These are phyloP conservation scores for Cytospora piceicola DNA, from an alignment of 2,329 filamentous ascomycete species.

Conservation along the genomic window DNA sequence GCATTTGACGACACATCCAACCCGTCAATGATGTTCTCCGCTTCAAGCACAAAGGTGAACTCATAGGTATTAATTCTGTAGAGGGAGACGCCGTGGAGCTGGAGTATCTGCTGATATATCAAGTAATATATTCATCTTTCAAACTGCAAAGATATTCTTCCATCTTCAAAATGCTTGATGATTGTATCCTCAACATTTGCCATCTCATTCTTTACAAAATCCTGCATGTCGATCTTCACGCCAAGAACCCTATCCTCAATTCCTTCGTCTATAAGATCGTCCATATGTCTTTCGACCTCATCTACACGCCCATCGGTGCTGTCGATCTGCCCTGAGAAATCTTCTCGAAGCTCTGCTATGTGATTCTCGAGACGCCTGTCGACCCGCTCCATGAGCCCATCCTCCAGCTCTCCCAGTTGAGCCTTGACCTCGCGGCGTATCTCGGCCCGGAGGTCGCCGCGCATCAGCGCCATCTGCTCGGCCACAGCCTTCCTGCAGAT, in stretches of 20 bases:
- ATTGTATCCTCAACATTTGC: conserved; percentile 12
- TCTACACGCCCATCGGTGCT: conserved; percentile 8
- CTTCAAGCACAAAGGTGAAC: not conserved
- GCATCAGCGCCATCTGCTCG: not conserved
- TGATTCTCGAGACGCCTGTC: not conserved
- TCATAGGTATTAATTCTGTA: not conserved
- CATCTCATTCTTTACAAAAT: conserved; percentile 15
- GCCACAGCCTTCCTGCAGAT: conserved; percentile 4
- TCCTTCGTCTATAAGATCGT: conserved; percentile 6
- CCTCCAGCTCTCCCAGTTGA: conserved; percentile 12
- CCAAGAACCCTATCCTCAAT: conserved; percentile 12
- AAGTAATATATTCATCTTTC: not conserved
- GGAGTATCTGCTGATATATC: not conserved
- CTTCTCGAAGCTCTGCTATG: conserved; percentile 6
- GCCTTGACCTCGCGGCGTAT: conserved; percentile 2
- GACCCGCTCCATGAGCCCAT: conserved; percentile 1
- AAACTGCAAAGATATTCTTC: not conserved
- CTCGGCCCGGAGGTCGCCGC: not conserved
- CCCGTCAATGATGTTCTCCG: too few species aligned
- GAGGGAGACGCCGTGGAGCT: not conserved
- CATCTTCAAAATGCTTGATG: conserved; percentile 15
- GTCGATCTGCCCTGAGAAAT: not conserved
- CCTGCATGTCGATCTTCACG: conserved; percentile 20
- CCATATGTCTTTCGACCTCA: not conserved
- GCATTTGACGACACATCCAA: too few species aligned